Percentiles rank a stretch among this genome's conserved stretches.
Conservation (phyloP, 2,329 filamentous ascomycete genomes). For the Arthrinium puccinioides region DNA sequence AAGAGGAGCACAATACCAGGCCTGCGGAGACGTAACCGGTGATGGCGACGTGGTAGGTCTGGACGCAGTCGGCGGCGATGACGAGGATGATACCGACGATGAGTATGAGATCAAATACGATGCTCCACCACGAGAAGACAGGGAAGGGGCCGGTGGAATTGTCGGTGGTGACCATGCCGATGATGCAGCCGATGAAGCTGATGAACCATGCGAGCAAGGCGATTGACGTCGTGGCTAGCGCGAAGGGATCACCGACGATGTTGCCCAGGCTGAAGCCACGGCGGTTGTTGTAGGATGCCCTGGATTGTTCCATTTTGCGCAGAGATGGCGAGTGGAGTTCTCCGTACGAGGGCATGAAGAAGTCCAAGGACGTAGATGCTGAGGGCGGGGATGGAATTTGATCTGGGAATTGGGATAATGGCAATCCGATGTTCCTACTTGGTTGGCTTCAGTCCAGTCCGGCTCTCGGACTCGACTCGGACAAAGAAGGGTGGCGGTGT, state of each 20-base stretch:
- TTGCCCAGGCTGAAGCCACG: slow-evolving; percentile 70
- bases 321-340: slow-evolving; percentile 67
- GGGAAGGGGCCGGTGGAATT: slow-evolving; percentile 50
- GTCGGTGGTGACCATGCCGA: slow-evolving; percentile 51
- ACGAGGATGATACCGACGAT: slow-evolving; percentile 76
- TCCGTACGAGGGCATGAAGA: slow-evolving; percentile 68
- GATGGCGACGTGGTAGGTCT: slow-evolving; percentile 87
- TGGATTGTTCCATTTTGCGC: slow-evolving; percentile 71
- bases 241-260: slow-evolving; percentile 93
- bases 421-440: no score
- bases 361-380: no score
- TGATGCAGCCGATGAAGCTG: slow-evolving; percentile 77
- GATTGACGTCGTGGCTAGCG: slow-evolving; percentile 89
- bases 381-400: no score
- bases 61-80: slow-evolving; percentile 74
- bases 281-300: slow-evolving; percentile 42
- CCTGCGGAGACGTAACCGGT: slow-evolving; percentile 81
- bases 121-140: slow-evolving; percentile 87
- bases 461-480: no score
- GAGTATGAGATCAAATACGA: slow-evolving; percentile 77
- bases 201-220: slow-evolving; percentile 92
- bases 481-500: no score
- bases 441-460: no score
- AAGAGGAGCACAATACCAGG: slow-evolving; percentile 77
- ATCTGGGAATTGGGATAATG: no score